Conservation (phyloP, 495 filamentous ascomycete species). For the Bathelium albidoporum region DNA sequence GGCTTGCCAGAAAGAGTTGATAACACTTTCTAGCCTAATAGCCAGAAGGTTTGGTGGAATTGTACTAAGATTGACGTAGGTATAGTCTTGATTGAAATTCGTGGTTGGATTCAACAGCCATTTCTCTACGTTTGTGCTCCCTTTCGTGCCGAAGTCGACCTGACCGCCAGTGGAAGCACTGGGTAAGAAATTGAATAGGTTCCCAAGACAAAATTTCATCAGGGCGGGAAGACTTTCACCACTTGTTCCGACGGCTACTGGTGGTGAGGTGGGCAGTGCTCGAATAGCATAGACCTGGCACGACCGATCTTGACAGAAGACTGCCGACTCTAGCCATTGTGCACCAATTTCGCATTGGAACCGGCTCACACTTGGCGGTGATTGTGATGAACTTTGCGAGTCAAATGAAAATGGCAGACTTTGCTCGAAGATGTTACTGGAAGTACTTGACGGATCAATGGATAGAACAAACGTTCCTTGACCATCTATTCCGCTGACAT, state of each 20-base stretch:
- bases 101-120: slow-evolving; percentile 13
- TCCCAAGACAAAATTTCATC: not conserved
- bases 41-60: slow-evolving; percentile 4
- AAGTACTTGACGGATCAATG: not conserved
- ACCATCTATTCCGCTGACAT: not conserved
- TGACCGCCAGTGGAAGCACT: not conserved
- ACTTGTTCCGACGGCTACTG: not conserved
- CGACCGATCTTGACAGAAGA: not conserved
- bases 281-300: not conserved
- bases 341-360: not conserved
- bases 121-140: slow-evolving; percentile 12
- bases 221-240: not conserved
- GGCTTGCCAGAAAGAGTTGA: slow-evolving; percentile 15
- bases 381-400: not conserved
- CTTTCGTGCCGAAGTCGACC: not conserved
- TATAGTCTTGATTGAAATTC: not conserved
- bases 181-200: not conserved
- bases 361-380: not conserved
- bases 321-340: not conserved
- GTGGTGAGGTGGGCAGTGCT: not conserved
- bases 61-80: slow-evolving; percentile 11
- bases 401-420: not conserved
- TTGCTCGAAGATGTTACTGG: not conserved
- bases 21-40: not conserved
- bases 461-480: not conserved